Conservation (phyloP, 78 protist species). For the Tieghemostelium lacteum region DNA sequence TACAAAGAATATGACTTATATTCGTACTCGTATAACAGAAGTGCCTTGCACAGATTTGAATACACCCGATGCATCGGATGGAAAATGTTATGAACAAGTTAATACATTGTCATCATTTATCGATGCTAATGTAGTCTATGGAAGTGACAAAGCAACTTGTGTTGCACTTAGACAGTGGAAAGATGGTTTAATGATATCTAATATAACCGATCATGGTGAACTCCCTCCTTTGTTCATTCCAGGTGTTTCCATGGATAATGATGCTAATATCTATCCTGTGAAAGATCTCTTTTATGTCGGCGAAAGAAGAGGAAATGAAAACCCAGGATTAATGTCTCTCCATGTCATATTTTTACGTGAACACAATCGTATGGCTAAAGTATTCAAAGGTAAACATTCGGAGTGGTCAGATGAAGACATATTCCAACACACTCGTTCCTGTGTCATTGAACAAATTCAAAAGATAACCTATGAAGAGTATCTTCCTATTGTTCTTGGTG, state of each 20-base stretch:
- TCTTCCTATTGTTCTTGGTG: constrained; percentile 33
- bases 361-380: constrained; percentile 71
- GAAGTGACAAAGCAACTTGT: constrained; percentile 6
- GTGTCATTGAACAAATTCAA: constrained; percentile 71
- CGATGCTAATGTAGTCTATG: constrained; percentile 57
- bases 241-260: constrained; percentile 63
- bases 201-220: constrained; percentile 4
- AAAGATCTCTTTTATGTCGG: constrained; percentile 57
- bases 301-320: constrained; percentile 80
- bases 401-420: constrained; percentile 31
- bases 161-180: constrained; percentile 7
- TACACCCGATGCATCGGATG: background rate
- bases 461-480: constrained; percentile 66
- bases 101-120: constrained; percentile 47
- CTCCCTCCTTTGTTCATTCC: constrained; percentile 46
- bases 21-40: constrained; percentile 26
- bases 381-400: background rate
- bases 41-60: background rate
- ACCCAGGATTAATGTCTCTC: constrained; percentile 50
- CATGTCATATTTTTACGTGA: constrained; percentile 61
- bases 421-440: constrained; percentile 63
- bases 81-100: constrained; percentile 54
- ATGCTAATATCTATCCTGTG: constrained; percentile 26
- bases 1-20: constrained; percentile 27
- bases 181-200: constrained; percentile 31